Percentiles rank a stretch among this genome's conserved stretches.
Evolutionary conservation across 2,329 filamentous ascomycete genomes (phyloP).

Genomic region (Ustilaginoidea virens): DNA sequence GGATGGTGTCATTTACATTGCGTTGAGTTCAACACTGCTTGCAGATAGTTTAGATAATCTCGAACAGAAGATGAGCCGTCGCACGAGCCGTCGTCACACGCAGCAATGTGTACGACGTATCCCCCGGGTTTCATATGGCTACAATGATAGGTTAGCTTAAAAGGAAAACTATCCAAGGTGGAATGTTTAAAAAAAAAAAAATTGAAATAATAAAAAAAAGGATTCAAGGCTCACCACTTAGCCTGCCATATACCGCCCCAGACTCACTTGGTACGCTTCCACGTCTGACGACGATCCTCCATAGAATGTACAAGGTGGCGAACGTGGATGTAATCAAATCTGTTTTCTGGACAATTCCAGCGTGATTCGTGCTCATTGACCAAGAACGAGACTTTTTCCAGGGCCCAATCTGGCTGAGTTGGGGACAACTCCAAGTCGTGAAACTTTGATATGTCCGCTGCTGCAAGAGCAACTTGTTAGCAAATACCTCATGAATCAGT

Average conservation of each 20-base stretch:
- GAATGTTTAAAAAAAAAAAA: too few species aligned
- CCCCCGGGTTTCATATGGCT: constrained; percentile 37
- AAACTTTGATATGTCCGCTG: constrained; percentile 30
- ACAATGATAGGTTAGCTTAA: neutral
- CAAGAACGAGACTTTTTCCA: constrained; percentile 33
- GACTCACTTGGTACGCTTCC: constrained; percentile 26
- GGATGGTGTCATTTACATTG: too few species aligned
- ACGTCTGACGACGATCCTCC: constrained; percentile 22
- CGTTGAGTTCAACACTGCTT: constrained; percentile 19
- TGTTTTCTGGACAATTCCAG: constrained; percentile 29
- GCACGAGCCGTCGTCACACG: constrained; percentile 29
- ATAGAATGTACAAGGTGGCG: constrained; percentile 31
- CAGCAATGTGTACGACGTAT: constrained; percentile 26
- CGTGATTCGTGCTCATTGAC: constrained; percentile 34
- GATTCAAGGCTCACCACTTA: neutral
- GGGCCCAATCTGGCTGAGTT: constrained; percentile 35
- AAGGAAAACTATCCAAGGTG: neutral
- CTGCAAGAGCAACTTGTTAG: constrained; percentile 12
- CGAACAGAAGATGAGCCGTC: constrained; percentile 28
- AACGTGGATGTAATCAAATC: constrained; percentile 34
- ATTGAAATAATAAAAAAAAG: too few species aligned
- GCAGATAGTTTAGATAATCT: constrained; percentile 27
- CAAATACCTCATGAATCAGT: too few species aligned
- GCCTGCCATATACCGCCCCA: neutral
- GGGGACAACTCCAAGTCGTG: constrained; percentile 35